Percentiles rank a stretch among this genome's conserved stretches.
phyloP scores from a whole-genome alignment of 73 alveolate genomes.

The Paramecium caudatum region DNA sequence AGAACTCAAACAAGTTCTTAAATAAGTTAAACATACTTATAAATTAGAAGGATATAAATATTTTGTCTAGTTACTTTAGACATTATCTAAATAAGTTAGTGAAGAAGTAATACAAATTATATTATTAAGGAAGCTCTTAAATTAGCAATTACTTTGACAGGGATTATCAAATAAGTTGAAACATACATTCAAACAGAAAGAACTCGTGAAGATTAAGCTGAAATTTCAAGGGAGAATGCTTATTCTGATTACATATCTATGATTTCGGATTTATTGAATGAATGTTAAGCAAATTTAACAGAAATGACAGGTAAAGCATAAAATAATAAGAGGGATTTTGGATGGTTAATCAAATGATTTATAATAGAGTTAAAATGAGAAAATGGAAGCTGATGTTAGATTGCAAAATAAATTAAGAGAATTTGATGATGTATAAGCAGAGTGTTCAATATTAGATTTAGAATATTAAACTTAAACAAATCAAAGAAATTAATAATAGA shows the following conservation, averaged over 20 bases:
- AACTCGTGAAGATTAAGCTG: conserved; percentile 58
- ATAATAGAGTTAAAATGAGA: conserved; percentile 11
- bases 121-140: conserved; percentile 25
- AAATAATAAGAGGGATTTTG: conserved; percentile 1
- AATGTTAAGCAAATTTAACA: background rate
- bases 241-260: background rate
- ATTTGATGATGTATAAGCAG: background rate
- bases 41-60: conserved; percentile 61
- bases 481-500: background rate
- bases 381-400: conserved; percentile 42
- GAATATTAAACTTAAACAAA: conserved; percentile 17
- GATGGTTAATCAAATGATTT: conserved; percentile 32
- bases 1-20: conserved; percentile 23
- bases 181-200: conserved; percentile 52
- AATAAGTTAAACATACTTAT: background rate
- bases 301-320: conserved; percentile 2
- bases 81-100: background rate
- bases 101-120: conserved; percentile 19
- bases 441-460: background rate
- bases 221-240: background rate
- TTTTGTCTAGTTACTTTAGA: background rate
- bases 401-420: conserved; percentile 29
- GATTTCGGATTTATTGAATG: conserved; percentile 12
- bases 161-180: conserved; percentile 28
- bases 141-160: background rate